A percentile compares a stretch with the other conserved stretches of the same genome.
These are phyloP conservation scores for Rosa persica DNA, from an alignment of 306 rosid species.

Conservation along the genomic window DNA sequence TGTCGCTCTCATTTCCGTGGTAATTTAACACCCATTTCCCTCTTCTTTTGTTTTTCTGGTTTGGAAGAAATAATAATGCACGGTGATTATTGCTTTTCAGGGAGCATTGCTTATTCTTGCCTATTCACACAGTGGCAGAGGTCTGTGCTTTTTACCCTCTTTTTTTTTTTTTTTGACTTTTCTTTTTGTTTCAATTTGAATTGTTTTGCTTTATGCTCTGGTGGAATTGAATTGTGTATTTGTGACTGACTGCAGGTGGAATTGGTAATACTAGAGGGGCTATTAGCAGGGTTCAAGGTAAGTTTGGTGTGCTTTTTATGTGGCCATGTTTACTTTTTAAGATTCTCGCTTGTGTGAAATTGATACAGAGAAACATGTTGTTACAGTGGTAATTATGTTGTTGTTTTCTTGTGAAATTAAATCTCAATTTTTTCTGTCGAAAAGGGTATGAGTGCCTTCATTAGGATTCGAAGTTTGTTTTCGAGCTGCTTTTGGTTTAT, in stretches of 20 bases:
- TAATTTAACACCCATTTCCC: not conserved
- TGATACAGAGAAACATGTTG: not conserved
- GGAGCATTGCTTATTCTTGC: constrained; percentile 50
- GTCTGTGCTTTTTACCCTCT: constrained; percentile 20
- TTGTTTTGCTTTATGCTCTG: not conserved
- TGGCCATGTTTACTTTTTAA: not conserved
- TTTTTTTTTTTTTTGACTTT: too few relatives aligned
- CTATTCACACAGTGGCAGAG: constrained; percentile 45
- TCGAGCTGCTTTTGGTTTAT: not conserved
- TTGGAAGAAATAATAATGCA: not conserved
- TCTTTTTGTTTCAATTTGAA: not conserved
- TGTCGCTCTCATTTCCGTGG: constrained; percentile 43
- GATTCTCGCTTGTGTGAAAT: not conserved
- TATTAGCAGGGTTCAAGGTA: constrained; percentile 66
- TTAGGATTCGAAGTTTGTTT: not conserved
- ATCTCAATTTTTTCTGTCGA: too few relatives aligned
- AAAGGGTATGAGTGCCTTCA: not conserved
- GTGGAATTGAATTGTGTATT: not conserved
- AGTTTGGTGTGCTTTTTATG: not conserved
- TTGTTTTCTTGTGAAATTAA: not conserved
- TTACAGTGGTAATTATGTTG: not conserved
- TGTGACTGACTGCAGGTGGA: constrained; percentile 50
- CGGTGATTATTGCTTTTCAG: constrained; percentile 25
- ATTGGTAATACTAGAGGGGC: constrained; percentile 30
- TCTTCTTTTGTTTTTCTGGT: not conserved